Evolutionary conservation across 257 asterid species (phyloP).

Genomic region (Solanum acaule): DNA sequence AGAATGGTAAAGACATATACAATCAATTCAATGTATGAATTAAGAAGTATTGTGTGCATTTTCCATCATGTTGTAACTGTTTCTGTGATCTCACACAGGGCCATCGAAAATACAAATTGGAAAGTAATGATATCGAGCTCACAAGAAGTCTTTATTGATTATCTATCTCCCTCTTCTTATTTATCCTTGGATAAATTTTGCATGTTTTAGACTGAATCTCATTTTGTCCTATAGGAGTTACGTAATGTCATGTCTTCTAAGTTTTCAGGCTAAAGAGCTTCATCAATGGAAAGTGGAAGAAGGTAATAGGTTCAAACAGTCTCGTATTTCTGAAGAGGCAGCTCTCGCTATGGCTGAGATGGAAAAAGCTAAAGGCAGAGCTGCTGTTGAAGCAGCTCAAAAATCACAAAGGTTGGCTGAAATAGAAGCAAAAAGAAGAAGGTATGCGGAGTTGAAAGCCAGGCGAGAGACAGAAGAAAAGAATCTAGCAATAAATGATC

Average conservation of each 20-base stretch:
- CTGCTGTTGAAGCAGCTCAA: constrained; percentile 9
- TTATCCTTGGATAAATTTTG: not conserved
- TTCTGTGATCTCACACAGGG: not conserved
- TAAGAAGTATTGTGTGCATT: not conserved
- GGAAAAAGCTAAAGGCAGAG: constrained; percentile 9
- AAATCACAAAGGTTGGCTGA: constrained; percentile 14
- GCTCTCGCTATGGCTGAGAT: constrained; percentile 3
- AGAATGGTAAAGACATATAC: not conserved
- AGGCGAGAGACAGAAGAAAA: constrained; percentile 4
- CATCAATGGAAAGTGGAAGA: constrained; percentile 12
- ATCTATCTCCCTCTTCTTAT: not conserved
- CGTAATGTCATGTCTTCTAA: not conserved
- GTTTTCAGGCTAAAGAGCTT: constrained; percentile 11
- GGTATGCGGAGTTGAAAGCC: constrained; percentile 8
- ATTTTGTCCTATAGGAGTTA: not conserved
- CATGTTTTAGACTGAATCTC: not conserved
- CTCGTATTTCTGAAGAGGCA: constrained; percentile 7
- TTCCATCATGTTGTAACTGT: not conserved
- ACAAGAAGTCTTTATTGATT: not conserved
- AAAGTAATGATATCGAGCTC: not conserved
- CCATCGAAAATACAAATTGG: not conserved
- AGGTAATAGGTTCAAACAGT: not conserved
- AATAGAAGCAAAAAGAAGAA: constrained; percentile 7
- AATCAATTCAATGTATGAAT: not conserved
- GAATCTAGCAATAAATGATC: not conserved